Evolutionary conservation across 2,329 filamentous ascomycete species (phyloP).

Genomic region (Microdochium paspali): DNA sequence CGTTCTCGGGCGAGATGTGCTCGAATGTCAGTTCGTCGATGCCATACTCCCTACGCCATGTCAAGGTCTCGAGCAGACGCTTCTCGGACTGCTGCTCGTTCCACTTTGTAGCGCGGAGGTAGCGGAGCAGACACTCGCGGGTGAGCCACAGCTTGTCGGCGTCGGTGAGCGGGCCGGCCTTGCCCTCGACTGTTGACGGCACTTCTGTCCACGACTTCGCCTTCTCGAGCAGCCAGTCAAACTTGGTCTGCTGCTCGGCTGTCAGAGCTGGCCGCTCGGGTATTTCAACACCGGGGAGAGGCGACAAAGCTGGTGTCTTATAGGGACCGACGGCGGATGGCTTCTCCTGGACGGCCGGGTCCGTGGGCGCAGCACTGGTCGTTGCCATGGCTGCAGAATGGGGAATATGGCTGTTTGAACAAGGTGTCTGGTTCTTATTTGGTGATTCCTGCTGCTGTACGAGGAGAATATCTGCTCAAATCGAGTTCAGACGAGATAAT

Average conservation of each 20-base stretch:
- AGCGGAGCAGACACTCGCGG: slow-evolving; percentile 83
- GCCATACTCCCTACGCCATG: slow-evolving; percentile 88
- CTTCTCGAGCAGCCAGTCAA: slow-evolving; percentile 62
- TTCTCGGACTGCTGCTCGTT: slow-evolving; percentile 63
- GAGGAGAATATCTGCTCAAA: background rate
- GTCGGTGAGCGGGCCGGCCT: slow-evolving; percentile 60
- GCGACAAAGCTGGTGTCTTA: slow-evolving; percentile 44
- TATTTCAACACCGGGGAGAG: slow-evolving; percentile 46
- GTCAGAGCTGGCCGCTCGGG: slow-evolving; percentile 55
- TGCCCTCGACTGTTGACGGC: slow-evolving; percentile 43
- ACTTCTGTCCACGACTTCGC: slow-evolving; percentile 65
- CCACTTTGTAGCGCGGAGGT: slow-evolving; percentile 92
- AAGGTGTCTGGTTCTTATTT: too few relatives aligned
- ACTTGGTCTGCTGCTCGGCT: slow-evolving; percentile 72
- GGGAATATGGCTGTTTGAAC: too few relatives aligned
- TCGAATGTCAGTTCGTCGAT: slow-evolving; percentile 71
- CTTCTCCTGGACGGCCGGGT: slow-evolving; percentile 11
- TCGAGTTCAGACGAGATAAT: background rate
- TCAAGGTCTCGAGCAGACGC: slow-evolving; percentile 70
- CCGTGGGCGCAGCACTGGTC: background rate
- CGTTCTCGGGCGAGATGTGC: slow-evolving; percentile 87
- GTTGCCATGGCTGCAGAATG: background rate
- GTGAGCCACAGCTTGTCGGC: slow-evolving; percentile 84
- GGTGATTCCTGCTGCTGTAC: too few relatives aligned
- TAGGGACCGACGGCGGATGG: slow-evolving; percentile 13